These are phyloP conservation scores for Colletotrichum sp. DNA, from an alignment of 2,329 filamentous ascomycete species.

Conservation along the genomic window DNA sequence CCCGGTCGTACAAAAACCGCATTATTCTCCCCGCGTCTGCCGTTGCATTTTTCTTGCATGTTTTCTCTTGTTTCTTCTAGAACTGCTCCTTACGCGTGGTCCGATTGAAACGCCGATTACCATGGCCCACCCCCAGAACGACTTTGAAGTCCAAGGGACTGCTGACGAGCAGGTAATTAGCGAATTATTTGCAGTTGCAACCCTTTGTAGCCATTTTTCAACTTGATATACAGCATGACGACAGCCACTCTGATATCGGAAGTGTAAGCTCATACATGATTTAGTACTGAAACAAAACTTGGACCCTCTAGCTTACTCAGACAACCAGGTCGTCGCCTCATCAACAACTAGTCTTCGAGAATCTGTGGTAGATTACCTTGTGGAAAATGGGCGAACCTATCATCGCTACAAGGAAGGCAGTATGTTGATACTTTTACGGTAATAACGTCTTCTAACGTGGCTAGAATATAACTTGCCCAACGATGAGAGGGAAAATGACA, in stretches of 20 bases:
- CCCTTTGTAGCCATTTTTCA: no score
- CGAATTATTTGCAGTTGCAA: not conserved
- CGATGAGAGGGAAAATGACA: not conserved
- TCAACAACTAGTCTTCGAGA: not conserved
- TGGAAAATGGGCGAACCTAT: not conserved
- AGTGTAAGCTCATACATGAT: not conserved
- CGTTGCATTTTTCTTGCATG: not conserved
- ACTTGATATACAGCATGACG: no score
- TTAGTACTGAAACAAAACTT: no score
- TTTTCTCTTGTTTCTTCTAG: no score
- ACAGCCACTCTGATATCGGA: not conserved
- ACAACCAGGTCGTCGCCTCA: not conserved
- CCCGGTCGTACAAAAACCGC: not conserved
- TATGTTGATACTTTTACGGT: no score
- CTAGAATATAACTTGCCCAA: not conserved
- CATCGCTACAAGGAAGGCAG: not conserved
- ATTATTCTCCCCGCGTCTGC: accelerated
- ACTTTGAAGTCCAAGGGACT: not conserved
- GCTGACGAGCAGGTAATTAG: not conserved
- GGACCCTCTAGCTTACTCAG: no score
- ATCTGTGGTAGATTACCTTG: not conserved
- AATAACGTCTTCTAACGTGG: no score
- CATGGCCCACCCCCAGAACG: not conserved
- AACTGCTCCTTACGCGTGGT: accelerated
- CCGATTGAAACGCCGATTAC: not conserved